These are phyloP conservation scores for Porcisia deanei DNA, from an alignment of 208 protist species.

Conservation along the genomic window DNA sequence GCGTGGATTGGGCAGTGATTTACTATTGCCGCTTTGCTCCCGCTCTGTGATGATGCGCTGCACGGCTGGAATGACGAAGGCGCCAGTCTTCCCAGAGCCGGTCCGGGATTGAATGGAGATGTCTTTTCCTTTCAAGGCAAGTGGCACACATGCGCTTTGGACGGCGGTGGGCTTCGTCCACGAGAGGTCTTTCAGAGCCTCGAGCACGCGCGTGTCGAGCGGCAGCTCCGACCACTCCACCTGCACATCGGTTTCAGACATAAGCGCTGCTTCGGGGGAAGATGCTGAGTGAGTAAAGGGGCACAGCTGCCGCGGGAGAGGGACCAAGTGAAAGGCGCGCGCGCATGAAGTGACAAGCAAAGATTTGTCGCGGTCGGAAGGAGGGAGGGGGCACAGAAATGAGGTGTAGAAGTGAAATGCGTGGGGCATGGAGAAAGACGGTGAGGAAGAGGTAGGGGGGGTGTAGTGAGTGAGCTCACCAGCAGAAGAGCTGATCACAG, in stretches of 20 bases:
- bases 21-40: conserved; percentile 40
- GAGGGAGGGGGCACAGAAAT: background rate
- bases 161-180: conserved; percentile 93
- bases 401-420: background rate
- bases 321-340: background rate
- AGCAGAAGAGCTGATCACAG: background rate
- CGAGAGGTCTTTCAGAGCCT: conserved; percentile 77
- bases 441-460: background rate
- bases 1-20: conserved; percentile 50
- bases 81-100: conserved; percentile 89
- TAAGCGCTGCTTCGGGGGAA: conserved; percentile 2
- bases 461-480: background rate
- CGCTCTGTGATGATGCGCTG: conserved; percentile 85
- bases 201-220: conserved; percentile 77
- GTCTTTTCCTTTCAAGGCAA: conserved; percentile 92
- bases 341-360: background rate
- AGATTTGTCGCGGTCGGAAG: background rate
- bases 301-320: background rate
- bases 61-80: conserved; percentile 87
- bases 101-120: conserved; percentile 88
- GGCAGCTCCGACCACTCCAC: conserved; percentile 77
- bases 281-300: conserved; percentile 11
- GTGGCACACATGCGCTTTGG: conserved; percentile 93
- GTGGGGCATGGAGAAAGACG: background rate
- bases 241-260: conserved; percentile 31